These are phyloP conservation scores for Amaranthus tricolor DNA, from an alignment of 179 eudicot species.

Conservation along the genomic window DNA sequence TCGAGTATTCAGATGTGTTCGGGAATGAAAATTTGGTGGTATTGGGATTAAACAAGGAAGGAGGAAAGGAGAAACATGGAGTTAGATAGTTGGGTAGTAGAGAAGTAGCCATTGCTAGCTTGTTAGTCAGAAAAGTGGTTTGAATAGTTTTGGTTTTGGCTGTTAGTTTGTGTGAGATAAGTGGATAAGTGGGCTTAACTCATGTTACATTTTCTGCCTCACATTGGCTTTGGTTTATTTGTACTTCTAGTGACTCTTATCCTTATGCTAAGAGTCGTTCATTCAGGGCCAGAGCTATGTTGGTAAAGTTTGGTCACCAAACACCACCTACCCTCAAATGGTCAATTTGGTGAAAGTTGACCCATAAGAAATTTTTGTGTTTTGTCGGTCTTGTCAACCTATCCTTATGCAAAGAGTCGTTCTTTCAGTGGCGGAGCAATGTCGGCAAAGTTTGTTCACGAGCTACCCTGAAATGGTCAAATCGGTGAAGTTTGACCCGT, in stretches of 20 bases:
- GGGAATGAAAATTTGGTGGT: conserved; percentile 23
- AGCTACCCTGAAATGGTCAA: no score
- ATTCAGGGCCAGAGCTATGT: no score
- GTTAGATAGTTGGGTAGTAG: conserved; percentile 36
- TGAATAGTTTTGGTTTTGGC: conserved; percentile 1
- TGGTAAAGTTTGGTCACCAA: no score
- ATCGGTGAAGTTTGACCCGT: no score
- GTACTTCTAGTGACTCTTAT: not conserved
- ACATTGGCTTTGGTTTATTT: conserved; percentile 11
- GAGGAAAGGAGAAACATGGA: conserved; percentile 26
- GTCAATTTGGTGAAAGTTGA: no score
- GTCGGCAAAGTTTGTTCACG: no score
- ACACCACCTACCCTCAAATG: no score
- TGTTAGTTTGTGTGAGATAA: conserved; percentile 2
- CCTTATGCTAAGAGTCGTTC: not conserved
- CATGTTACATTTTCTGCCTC: conserved; percentile 27
- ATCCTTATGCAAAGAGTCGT: no score
- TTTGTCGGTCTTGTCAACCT: no score
- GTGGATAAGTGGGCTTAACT: conserved; percentile 25
- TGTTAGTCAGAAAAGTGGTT: not conserved
- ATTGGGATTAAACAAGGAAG: conserved; percentile 21
- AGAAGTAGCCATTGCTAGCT: conserved; percentile 28
- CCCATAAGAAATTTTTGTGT: no score
- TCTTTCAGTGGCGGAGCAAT: no score
- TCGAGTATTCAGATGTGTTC: conserved; percentile 21